Base-by-base conservation (phyloP, 208 protist genomes). In the Herpetomonas tarakana region DNA sequence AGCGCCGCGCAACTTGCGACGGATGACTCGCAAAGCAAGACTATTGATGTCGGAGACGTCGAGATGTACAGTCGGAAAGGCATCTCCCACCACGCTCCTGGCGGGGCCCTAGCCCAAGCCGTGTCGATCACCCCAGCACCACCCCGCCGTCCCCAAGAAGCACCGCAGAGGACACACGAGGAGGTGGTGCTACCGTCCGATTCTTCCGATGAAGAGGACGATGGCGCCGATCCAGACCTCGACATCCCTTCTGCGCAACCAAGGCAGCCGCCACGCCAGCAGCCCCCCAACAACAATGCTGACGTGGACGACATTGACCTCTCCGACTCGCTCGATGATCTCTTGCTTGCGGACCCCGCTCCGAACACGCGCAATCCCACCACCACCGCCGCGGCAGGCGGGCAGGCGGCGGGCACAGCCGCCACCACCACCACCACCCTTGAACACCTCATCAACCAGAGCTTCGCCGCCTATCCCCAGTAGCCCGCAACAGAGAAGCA, bases 251-350 rank as follows among this genome's bases (percentile, higher is more conserved):
- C 35, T 18, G 35, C 6, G 9, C 9, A 6, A 41, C 35, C 35
- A 6, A 14, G 9, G 6, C 14, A 6, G 14, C 35, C 35, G 9
- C 35, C 35, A 18, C 35, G 19, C 11, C 16, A 22, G 16, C 44
- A 49, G 9, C 44, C 16, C 44, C 44, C 3, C 16, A 22, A 4
- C 9, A 4, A 4, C 9, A 22, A 49, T 4, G 16, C 9, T 18
- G 16, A 49, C 35, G 35, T 24, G 11, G 44, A 49, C 19, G 44
- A 49, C 44, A 49, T 49, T 49, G 44, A 49, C 16, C 44, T 49
- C 16, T 49, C 44, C 44, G 44, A 49, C 44, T 49, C 44, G 3
- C 6, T 49, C 16, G 44, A 49, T 22, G 9, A 11, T 11, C 19
- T 49, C 19, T 7, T 49, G 11, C 44, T 49, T 4, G 44, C 6